These are phyloP conservation scores for Penstemon barbatus DNA, from an alignment of 257 asterid species.

Conservation along the genomic window DNA sequence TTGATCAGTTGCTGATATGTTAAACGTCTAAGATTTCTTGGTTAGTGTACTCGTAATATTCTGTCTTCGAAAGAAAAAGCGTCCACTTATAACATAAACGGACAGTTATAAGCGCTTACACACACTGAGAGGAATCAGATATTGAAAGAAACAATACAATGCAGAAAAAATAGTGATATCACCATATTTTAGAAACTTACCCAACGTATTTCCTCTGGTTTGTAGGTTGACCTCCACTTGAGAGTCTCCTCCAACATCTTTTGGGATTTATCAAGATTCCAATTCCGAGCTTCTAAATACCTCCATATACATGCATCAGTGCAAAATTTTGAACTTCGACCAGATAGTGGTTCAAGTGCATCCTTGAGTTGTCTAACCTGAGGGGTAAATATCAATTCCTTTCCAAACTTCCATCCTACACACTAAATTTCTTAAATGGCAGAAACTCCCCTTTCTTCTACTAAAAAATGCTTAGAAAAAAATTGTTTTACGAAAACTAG, in stretches of 20 bases:
- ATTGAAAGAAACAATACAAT: background rate
- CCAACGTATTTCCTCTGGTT: constrained; percentile 93
- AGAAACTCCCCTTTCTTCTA: background rate
- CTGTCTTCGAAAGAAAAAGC: too few species aligned
- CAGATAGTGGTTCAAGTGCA: constrained; percentile 60
- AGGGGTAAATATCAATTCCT: constrained; percentile 10
- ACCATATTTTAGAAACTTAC: constrained; percentile 38
- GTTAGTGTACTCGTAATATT: too few species aligned
- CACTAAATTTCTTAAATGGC: background rate
- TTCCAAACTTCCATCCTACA: background rate
- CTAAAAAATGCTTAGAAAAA: background rate
- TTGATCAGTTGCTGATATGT: too few species aligned
- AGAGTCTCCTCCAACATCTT: constrained; percentile 75
- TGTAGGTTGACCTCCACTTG: constrained; percentile 70
- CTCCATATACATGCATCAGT: constrained; percentile 64
- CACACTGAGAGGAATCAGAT: background rate
- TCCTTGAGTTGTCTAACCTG: constrained; percentile 66
- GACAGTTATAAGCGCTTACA: background rate
- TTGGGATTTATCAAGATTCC: constrained; percentile 76
- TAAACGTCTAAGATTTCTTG: too few species aligned
- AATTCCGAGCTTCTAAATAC: constrained; percentile 73
- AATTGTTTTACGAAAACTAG: background rate
- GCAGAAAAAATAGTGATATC: background rate
- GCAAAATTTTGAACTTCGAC: constrained; percentile 62
- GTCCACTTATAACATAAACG: background rate